Base-by-base conservation (phyloP, 1,284 basidiomycete genomes). In the Moesziomyces sp. region DNA sequence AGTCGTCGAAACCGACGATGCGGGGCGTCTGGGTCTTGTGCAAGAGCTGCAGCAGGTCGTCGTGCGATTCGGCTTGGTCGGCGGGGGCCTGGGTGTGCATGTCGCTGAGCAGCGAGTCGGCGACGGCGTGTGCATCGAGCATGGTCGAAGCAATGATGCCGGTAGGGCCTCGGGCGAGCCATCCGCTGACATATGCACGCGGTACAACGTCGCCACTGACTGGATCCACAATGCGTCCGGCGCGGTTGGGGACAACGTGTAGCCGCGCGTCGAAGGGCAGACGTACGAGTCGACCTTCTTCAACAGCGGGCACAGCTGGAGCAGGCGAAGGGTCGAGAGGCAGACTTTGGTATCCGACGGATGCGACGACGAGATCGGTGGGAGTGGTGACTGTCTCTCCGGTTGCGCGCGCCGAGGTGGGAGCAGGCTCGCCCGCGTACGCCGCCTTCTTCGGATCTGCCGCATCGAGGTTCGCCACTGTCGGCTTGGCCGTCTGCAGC, bases 101-200 rank as follows among this genome's bases (percentile, higher is more conserved):
- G 73, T 93, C 93, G 3, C 85, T 79, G 1, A 92, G 74, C 48
- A 96, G 88, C 1, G 87, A 86, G 51, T 93, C 90, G 0, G 91
- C 91, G 2, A 92, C 90, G 3, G 87, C 86, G 81, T 94, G 94
- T 18, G 96, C 93, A 83, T 97, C 89, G 85, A 93, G 90, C 94
- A 99, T 95, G 24, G 97, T 98, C 18, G 91, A 88, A 0, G 93
- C 95, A 48, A 99, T 89, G 14, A 99, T 94, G 6, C 97, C 96
- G 47, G 90, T 90, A 0, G 96, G 94, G 23, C 96, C 97, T 13
- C 89, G 90, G 0, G 94, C 92, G 0, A 93, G 91, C 97, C 97
- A 99, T 3, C 96, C 96, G 1, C 93, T 91, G 2, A 93, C 91
- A 82, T 97, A 98, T n/a, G 93, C 87, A 42, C 91, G 91, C 26